Conservation (phyloP, 2,329 filamentous ascomycete genomes). For the Penicillium sp. region DNA sequence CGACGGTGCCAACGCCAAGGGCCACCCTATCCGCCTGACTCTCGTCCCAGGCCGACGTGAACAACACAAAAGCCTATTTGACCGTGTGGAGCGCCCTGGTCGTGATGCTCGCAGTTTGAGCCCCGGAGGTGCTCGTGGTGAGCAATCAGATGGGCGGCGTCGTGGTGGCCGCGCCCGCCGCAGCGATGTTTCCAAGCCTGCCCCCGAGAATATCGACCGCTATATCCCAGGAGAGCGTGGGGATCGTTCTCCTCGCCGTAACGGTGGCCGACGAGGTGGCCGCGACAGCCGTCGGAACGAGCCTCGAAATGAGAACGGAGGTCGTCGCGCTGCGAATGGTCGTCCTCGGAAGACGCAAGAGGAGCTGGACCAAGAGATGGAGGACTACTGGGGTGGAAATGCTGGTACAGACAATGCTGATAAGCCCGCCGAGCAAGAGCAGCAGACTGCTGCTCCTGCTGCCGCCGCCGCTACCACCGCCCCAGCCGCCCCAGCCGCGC, state of each 20-base stretch:
- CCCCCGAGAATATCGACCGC: slow-evolving; percentile 71
- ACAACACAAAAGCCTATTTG: slow-evolving; percentile 61
- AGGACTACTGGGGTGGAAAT: slow-evolving; percentile 73
- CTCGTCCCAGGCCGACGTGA: slow-evolving; percentile 57
- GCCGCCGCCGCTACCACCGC: slow-evolving; percentile 12
- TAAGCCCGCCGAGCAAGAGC: slow-evolving; percentile 19
- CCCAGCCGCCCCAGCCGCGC: slow-evolving; percentile 30
- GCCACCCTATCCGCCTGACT: slow-evolving; percentile 76
- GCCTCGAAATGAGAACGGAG: slow-evolving; percentile 12
- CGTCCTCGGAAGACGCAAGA: slow-evolving; percentile 83
- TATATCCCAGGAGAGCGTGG: slow-evolving; percentile 66
- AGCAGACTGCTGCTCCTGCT: slow-evolving; percentile 31
- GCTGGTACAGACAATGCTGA: slow-evolving; percentile 41
- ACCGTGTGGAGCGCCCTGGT: slow-evolving; percentile 55
- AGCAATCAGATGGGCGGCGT: slow-evolving; percentile 37
- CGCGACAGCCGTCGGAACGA: slow-evolving; percentile 35
- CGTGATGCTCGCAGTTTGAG: slow-evolving; percentile 45
- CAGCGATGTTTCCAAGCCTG: slow-evolving; percentile 56
- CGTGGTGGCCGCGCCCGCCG: slow-evolving; percentile 48
- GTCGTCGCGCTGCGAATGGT: slow-evolving; percentile 49
- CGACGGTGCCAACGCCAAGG: slow-evolving; percentile 87
- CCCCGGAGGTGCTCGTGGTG: slow-evolving; percentile 36
- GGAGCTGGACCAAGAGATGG: slow-evolving; percentile 95
- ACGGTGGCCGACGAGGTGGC: slow-evolving; percentile 52
- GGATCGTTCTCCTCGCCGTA: slow-evolving; percentile 36